Base-by-base conservation (phyloP, 2,329 filamentous ascomycete species). In the Kalaharituber pfeilii region DNA sequence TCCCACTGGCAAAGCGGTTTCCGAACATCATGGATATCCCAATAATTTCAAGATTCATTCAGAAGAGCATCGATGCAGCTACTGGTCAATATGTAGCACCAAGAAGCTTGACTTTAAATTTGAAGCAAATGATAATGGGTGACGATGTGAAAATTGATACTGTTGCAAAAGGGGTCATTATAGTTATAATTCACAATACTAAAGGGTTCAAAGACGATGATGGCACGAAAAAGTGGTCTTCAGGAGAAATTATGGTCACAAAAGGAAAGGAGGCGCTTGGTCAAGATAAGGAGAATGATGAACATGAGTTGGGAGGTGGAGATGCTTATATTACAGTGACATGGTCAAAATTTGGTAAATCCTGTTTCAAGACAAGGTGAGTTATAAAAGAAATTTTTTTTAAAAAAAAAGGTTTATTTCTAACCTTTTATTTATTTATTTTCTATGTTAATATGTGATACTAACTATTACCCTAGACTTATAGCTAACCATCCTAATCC, bases 341-440 rank as follows among this genome's bases (percentile, higher is more conserved):
- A 39, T 96, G 93, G 72, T 93, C 86, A 64, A 95, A 96, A 68
- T 95, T 95, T 63, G 85, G 84, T 54, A 98, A 98, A 70, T 89
- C 89, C 1, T 93, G 94, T 78, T 96, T 45, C 20, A 47, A 47
- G 24, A 7, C 42, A 13, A 47, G 42, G 42, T 24, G 11, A 22
- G 15, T 22, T 5, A 3, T 25, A 22, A n/a, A n/a, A n/a, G n/a
- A n/a, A n/a, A n/a, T n/a, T n/a, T n/a, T n/a, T n/a, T n/a, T n/a
- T n/a, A n/a, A n/a, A n/a, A n/a, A n/a, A n/a, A n/a, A n/a, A n/a
- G n/a, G n/a, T n/a, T n/a, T n/a, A n/a, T n/a, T n/a, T n/a, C n/a
- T n/a, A n/a, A n/a, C n/a, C n/a, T n/a, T n/a, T n/a, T n/a, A n/a
- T n/a, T n/a, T n/a, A n/a, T n/a, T n/a, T n/a, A n/a, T n/a, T n/a